Conservation (phyloP, 768 basidiomycete species). For the Rhizopogon salebrosus region DNA sequence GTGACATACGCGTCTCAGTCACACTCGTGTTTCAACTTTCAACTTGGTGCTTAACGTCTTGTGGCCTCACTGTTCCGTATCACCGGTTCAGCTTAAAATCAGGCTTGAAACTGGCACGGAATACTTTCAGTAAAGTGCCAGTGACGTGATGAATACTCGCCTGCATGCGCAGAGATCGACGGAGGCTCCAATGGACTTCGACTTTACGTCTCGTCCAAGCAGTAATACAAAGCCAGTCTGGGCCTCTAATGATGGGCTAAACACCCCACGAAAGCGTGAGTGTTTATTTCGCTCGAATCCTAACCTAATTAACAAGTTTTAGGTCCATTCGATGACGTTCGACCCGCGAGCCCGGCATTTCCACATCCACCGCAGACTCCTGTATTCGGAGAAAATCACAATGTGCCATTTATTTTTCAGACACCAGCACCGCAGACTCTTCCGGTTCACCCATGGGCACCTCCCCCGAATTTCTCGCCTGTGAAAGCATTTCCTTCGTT, state of each 20-base stretch:
- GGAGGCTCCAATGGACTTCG: conserved; percentile 88
- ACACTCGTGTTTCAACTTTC: conserved; percentile 6
- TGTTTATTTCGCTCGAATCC: conserved; percentile 12
- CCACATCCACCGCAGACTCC: conserved; percentile 36
- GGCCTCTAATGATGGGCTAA: conserved; percentile 44
- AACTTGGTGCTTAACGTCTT: background rate
- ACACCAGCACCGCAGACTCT: conserved; percentile 40
- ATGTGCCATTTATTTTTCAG: conserved; percentile 71
- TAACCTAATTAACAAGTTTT: conserved; percentile 23
- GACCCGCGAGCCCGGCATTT: conserved; percentile 28
- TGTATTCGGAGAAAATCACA: conserved; percentile 59
- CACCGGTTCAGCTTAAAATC: background rate
- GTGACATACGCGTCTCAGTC: conserved; percentile 26
- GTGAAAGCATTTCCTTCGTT: conserved; percentile 53
- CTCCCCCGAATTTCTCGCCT: conserved; percentile 56
- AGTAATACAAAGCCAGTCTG: conserved; percentile 51
- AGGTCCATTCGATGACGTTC: conserved; percentile 43
- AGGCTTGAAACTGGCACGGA: background rate
- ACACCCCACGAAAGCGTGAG: conserved; percentile 67
- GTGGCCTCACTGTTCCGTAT: background rate
- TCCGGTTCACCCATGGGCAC: conserved; percentile 56
- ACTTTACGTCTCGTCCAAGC: conserved; percentile 68
- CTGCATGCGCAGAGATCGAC: conserved; percentile 45
- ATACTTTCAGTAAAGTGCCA: background rate
- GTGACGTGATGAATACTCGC: conserved; percentile 19